Base-by-base conservation (phyloP, 306 rosid species). In the Dryas drummondii region DNA sequence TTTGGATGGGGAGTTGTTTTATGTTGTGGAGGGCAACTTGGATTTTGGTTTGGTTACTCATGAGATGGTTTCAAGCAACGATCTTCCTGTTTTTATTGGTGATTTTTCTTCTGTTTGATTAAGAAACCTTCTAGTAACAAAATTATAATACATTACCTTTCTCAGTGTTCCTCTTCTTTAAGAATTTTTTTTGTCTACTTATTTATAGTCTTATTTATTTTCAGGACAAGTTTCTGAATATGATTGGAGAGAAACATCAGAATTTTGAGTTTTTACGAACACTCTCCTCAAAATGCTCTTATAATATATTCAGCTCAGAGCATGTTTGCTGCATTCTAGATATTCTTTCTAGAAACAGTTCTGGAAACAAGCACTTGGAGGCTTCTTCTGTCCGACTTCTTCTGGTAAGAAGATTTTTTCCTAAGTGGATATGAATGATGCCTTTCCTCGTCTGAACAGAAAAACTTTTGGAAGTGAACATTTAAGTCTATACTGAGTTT, bases 261-360 rank as follows among this genome's bases (percentile, higher is more conserved):
- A 48, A 72, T 78, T 86, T 86, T 79, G 93, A 90, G 83, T 92
- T 90, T 81, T 76, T 94, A 37, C 72, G 81, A 55, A 80, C 79
- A 63, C 90, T 94, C 49, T 84, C 92, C 78, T 87, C 87, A 58
- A 94, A 87, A 81, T 90, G 99, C 86, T 94, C 97, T 62, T 77
- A 79, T 64, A 92, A 86, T 76, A 84, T 88, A 85, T 94, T 94
- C 84, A 81, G 91, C 86, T 78, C 93, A 56, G 97, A 85, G 70
- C 93, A 90, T 65, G 80, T 90, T 70, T 69, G 64, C 66, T 87
- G 80, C 60, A 83, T 88, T 79, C 82, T 92, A 71, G 84, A 86
- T 71, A 73, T 76, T 82, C 85, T 92, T 77, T 80, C 82, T 66
- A 66, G 83, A 62, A 72, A 58, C 60, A 53, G 79, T 74, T 54